Conservation (phyloP, 2,329 filamentous ascomycete species). For the Ceratocystis albifundus region DNA sequence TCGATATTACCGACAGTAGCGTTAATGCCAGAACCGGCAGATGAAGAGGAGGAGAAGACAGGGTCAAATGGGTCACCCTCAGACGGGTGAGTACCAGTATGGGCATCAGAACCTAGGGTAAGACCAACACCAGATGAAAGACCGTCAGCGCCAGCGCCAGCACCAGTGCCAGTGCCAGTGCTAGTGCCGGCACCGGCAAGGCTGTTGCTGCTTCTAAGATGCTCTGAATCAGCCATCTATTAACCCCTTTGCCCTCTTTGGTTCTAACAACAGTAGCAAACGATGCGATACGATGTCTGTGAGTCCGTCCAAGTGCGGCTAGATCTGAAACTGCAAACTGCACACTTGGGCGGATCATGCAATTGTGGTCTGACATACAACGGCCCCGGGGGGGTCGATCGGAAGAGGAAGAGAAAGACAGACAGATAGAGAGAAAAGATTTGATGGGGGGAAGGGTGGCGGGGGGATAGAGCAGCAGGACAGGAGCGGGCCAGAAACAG, state of each 20-base stretch:
- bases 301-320: conserved; percentile 7
- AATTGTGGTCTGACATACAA: conserved; percentile 23
- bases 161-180: neutral
- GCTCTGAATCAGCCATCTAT: conserved; percentile 15
- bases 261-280: neutral
- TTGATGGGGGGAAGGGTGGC: neutral
- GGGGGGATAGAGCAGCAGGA: no score
- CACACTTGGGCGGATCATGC: conserved; percentile 20
- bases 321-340: conserved; percentile 14
- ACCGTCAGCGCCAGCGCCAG: neutral
- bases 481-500: no score
- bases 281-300: neutral
- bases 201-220: neutral
- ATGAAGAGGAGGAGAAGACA: neutral
- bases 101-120: neutral
- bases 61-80: neutral
- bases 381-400: conserved; percentile 20
- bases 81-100: conserved; percentile 13
- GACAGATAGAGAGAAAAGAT: conserved; percentile 20
- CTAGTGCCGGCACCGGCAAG: neutral
- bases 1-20: neutral
- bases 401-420: conserved; percentile 21
- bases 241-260: neutral
- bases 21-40: conserved; percentile 9
- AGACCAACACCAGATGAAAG: neutral